Percentiles rank a stretch among this genome's conserved stretches.
These are phyloP conservation scores for Epichloe gansuensis DNA, from an alignment of 2,329 filamentous ascomycete genomes.

Conservation along the genomic window DNA sequence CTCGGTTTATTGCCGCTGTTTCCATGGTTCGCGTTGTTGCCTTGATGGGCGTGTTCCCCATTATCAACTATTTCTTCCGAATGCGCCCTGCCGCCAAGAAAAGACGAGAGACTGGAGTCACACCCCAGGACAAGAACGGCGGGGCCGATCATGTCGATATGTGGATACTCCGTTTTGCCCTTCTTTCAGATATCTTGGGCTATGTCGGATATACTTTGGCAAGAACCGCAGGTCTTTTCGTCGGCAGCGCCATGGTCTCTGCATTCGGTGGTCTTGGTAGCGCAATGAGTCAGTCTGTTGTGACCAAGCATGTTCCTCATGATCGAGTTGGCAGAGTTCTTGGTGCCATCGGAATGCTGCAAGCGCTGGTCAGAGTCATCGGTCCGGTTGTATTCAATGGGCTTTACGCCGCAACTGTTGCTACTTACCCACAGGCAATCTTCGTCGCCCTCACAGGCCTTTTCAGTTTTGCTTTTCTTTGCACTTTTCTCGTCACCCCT, in stretches of 20 bases:
- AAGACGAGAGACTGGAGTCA: constrained; percentile 23
- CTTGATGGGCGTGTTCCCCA: constrained; percentile 62
- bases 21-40: constrained; percentile 64
- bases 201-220: constrained; percentile 62
- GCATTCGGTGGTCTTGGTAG: constrained; percentile 73
- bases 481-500: constrained; percentile 59
- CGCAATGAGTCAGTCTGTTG: constrained; percentile 67
- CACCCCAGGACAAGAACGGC: constrained; percentile 34
- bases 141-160: constrained; percentile 73
- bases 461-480: constrained; percentile 52
- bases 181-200: constrained; percentile 65
- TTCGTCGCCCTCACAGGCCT: constrained; percentile 61
- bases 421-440: constrained; percentile 64
- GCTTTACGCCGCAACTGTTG: constrained; percentile 73
- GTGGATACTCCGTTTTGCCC: constrained; percentile 57
- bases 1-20: constrained; percentile 66
- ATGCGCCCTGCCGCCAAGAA: constrained; percentile 33
- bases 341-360: constrained; percentile 74
- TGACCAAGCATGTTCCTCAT: constrained; percentile 83
- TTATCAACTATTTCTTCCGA: constrained; percentile 65
- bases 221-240: constrained; percentile 49
- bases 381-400: constrained; percentile 75
- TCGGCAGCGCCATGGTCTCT: constrained; percentile 57
- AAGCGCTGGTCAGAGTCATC: constrained; percentile 67
- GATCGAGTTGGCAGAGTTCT: constrained; percentile 77